Conservation (phyloP, 495 filamentous ascomycete species). For the Chaetomium cochliodes region DNA sequence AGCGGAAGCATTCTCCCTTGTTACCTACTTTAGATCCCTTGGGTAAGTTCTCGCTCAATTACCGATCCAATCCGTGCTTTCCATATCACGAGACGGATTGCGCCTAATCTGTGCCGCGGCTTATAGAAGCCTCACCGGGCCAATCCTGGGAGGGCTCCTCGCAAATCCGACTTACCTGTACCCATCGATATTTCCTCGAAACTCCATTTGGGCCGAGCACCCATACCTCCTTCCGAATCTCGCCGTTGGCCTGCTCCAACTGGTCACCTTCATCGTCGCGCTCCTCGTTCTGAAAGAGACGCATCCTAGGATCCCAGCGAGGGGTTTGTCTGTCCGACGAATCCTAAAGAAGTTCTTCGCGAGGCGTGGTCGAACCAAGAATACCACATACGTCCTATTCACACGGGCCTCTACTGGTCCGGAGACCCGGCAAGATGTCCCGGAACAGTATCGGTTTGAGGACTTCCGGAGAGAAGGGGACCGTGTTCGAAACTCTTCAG, state of each 20-base stretch:
- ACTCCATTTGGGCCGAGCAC: constrained; percentile 12
- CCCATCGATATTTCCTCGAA: constrained; percentile 7
- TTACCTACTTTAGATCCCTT: constrained; percentile 19
- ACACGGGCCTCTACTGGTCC: not conserved
- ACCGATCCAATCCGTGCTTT: not conserved
- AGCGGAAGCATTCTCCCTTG: constrained; percentile 19
- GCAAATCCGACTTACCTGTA: constrained; percentile 13
- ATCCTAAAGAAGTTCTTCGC: not conserved
- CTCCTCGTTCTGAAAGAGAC: constrained; percentile 11
- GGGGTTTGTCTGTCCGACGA: not conserved
- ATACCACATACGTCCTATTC: not conserved
- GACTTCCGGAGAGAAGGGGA: too few species aligned
- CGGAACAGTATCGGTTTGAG: not conserved
- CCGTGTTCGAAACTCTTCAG: too few species aligned
- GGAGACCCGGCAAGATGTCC: not conserved
- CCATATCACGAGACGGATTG: too few species aligned
- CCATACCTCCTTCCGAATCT: constrained; percentile 19
- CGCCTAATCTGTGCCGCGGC: too few species aligned
- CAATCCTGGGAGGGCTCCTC: constrained; percentile 19
- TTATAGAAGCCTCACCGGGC: constrained; percentile 16
- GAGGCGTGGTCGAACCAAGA: not conserved
- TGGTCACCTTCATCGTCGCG: constrained; percentile 8
- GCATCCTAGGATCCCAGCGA: not conserved
- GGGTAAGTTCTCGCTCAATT: constrained; percentile 12
- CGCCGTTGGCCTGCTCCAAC: constrained; percentile 8